Conservation (phyloP, 352 stramenopile genomes). For the Phytophthora podocarpi region DNA sequence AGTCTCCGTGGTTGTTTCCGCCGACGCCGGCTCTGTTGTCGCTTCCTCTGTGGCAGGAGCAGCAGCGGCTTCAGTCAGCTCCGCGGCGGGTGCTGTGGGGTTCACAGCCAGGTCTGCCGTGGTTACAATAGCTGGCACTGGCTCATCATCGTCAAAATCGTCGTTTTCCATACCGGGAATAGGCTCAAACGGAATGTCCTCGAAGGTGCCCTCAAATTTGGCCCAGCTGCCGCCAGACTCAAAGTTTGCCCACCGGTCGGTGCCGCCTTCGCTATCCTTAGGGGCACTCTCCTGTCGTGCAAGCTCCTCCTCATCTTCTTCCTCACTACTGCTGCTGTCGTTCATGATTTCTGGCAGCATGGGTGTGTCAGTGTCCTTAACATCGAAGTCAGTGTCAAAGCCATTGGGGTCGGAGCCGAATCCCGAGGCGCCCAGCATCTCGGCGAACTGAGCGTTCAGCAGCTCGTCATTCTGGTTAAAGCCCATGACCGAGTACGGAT, state of each 20-base stretch:
- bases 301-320: conserved; percentile 79
- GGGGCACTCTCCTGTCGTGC: conserved; percentile 35
- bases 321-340: conserved; percentile 88
- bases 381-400: conserved; percentile 82
- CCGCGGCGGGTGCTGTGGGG: conserved; percentile 6
- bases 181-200: conserved; percentile 61
- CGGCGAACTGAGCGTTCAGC: conserved; percentile 83
- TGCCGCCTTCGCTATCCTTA: conserved; percentile 18
- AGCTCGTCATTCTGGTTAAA: conserved; percentile 79
- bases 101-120: conserved; percentile 25
- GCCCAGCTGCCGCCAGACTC: conserved; percentile 68
- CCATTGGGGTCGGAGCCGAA: conserved; percentile 56
- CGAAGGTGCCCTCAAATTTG: conserved; percentile 72
- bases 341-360: conserved; percentile 89
- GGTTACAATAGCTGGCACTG: conserved; percentile 29
- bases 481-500: conserved; percentile 76
- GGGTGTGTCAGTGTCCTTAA: conserved; percentile 68
- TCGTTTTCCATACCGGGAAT: conserved; percentile 56
- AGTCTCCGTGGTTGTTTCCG: conserved; percentile 20
- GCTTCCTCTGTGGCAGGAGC: conserved; percentile 9
- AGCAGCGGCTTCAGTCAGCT: neutral
- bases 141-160: conserved; percentile 45
- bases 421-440: conserved; percentile 78
- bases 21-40: conserved; percentile 11
- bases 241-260: conserved; percentile 69